Conservation (phyloP, 2,329 filamentous ascomycete species). For the Aschersonia sp. region DNA sequence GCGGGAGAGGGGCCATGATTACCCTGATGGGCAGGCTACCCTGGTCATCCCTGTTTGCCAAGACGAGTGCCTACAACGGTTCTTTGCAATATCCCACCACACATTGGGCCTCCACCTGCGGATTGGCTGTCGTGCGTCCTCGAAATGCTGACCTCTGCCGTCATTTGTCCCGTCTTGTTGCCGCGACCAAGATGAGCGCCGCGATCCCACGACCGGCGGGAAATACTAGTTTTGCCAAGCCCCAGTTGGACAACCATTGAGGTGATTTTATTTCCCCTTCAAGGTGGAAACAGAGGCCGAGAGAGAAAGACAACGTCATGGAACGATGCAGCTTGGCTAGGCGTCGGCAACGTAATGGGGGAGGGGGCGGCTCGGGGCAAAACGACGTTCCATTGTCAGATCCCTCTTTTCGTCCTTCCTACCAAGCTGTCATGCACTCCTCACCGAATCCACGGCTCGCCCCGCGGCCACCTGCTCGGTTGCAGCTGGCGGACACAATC, state of each 20-base stretch:
- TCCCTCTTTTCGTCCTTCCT: too few species aligned
- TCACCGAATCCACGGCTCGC: too few species aligned
- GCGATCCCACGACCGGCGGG: neutral
- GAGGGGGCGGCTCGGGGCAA: too few species aligned
- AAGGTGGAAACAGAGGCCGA: neutral
- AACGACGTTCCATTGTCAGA: too few species aligned
- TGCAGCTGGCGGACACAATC: too few species aligned
- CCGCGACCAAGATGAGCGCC: neutral
- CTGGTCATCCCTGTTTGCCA: conserved; percentile 1
- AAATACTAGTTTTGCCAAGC: neutral
- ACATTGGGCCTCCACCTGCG: neutral
- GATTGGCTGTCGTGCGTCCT: neutral
- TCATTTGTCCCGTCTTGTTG: neutral
- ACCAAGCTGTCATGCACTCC: too few species aligned
- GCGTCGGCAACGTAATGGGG: too few species aligned
- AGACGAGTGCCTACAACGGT: neutral
- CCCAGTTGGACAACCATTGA: neutral
- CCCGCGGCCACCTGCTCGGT: too few species aligned
- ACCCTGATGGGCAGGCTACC: conserved; percentile 4
- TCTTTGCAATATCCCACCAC: neutral
- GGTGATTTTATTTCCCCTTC: neutral
- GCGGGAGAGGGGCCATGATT: neutral
- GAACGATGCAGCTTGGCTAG: neutral
- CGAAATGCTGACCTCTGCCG: neutral
- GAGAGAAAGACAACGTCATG: neutral